Evolutionary conservation across 2,329 filamentous ascomycete species (phyloP).

Genomic region (Stagonosporopsis vannaccii): DNA sequence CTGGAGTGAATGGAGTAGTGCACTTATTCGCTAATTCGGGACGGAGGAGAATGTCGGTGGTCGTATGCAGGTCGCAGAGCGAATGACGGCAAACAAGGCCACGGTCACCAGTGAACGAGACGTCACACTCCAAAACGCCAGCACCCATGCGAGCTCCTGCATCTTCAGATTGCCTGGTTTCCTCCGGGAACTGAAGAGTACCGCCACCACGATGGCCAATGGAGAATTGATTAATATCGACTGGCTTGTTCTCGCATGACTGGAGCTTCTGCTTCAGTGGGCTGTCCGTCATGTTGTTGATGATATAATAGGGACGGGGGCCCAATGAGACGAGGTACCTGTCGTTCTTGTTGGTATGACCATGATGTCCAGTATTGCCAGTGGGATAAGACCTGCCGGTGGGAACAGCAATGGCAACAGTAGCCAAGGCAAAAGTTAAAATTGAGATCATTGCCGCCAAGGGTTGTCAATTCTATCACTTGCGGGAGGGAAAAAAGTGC

Average conservation of each 20-base stretch:
- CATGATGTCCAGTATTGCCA: slow-evolving; percentile 1
- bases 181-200: slow-evolving; percentile 70
- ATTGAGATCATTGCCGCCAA: slow-evolving; percentile 8
- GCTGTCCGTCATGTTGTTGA: slow-evolving; percentile 68
- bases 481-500: background rate
- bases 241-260: slow-evolving; percentile 63
- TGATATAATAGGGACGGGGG: slow-evolving; percentile 69
- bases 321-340: slow-evolving; percentile 62
- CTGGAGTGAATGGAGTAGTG: slow-evolving; percentile 66
- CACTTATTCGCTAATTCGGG: slow-evolving; percentile 71
- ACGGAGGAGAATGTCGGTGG: slow-evolving; percentile 70
- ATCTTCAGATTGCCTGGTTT: slow-evolving; percentile 65
- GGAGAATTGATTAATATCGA: slow-evolving; percentile 63
- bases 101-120: slow-evolving; percentile 70
- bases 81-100: slow-evolving; percentile 73
- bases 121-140: slow-evolving; percentile 72
- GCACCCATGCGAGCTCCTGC: slow-evolving; percentile 73
- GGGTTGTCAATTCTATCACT: background rate
- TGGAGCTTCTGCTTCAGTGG: slow-evolving; percentile 66
- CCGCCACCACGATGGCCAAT: slow-evolving; percentile 68
- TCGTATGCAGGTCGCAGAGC: slow-evolving; percentile 73
- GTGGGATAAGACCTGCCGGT: slow-evolving; percentile 13
- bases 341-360: slow-evolving; percentile 20
- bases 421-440: slow-evolving; percentile 18
- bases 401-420: slow-evolving; percentile 19